Percentiles rank a stretch among this genome's conserved stretches.
Evolutionary conservation across 129 eudicot species (phyloP).

Genomic region (Flaveria bidentis): DNA sequence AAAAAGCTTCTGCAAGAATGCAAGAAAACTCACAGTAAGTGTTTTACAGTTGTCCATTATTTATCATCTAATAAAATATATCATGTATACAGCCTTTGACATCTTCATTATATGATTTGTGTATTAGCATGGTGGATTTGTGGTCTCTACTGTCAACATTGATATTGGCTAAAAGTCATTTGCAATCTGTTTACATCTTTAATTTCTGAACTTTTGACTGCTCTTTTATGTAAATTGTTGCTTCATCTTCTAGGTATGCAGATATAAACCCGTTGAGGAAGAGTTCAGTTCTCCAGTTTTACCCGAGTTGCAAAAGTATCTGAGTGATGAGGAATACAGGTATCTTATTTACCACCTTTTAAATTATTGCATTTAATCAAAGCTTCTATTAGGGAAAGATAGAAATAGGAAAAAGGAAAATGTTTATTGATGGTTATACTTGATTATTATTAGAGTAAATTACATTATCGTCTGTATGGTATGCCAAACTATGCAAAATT

Average conservation of each 20-base stretch:
- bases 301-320: slow-evolving; percentile 80
- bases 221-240: not conserved
- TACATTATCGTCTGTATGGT: not conserved
- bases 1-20: slow-evolving; percentile 88
- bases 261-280: slow-evolving; percentile 77
- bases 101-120: slow-evolving; percentile 9
- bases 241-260: slow-evolving; percentile 62
- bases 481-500: not conserved
- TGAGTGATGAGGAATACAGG: slow-evolving; percentile 93
- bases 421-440: slow-evolving; percentile 1
- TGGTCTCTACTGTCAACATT: not conserved
- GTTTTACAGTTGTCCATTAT: not conserved
- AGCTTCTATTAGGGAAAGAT: not conserved
- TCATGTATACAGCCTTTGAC: slow-evolving; percentile 11
- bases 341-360: slow-evolving; percentile 19
- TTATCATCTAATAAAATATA: not conserved
- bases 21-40: slow-evolving; percentile 84
- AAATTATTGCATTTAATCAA: not conserved
- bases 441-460: not conserved
- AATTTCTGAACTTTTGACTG: not conserved
- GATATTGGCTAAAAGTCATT: not conserved
- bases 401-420: not conserved
- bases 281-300: slow-evolving; percentile 76
- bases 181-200: not conserved
- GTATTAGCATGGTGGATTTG: slow-evolving; percentile 12